Base-by-base conservation (phyloP, 768 basidiomycete genomes). In the Lactarius sp. region DNA sequence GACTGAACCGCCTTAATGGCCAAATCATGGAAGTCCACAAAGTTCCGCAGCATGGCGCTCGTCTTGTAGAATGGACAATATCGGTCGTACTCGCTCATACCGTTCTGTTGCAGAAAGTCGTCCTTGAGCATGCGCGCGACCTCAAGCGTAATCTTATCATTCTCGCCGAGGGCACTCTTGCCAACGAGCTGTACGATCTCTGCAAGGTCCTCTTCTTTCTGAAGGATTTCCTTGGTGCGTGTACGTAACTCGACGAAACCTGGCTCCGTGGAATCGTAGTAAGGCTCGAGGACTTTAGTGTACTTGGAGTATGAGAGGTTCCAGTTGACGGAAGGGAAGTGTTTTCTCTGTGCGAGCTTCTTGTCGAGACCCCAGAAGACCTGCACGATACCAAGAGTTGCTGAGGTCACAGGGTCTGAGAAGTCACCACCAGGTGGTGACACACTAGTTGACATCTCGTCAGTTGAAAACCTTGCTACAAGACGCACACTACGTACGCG, bases 241-340 rank as follows among this genome's bases (percentile, higher is more conserved):
- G 85, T 88, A 59, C 97, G 91, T 68, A 94, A 79, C 68, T 96
- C 92, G 42, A 98, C 86, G 76, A 99, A 99, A n/a, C 94, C 96
- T 4, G 94, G 91, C 70, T 92, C 87, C 56, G 87, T 87, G 49
- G 80, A 77, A 75, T 98, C 94, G 76, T 98, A 99, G 76, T 94
- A 88, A 1, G 90, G 84, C 70, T 96, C 94, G 46, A 98, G 84
- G 10, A 94, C 86, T 73, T 94, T 95, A 66, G 88, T 90, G 77
- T 99, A 98, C 75, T 99, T 99, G 63, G 97, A 98, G 76, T 98
- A 98, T 10, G 97, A 99, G n/a, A 97, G 79, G 68, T 88, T 97
- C 97, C 97, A 99, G 78, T 99, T 98, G 75, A 99, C 96, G n/a
- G 95, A 97, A 1, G 97, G 97, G 83, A 99, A 99, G 74, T 99